phyloP scores from a whole-genome alignment of 345 rosid species.

The Eucalyptus tenuipes region DNA sequence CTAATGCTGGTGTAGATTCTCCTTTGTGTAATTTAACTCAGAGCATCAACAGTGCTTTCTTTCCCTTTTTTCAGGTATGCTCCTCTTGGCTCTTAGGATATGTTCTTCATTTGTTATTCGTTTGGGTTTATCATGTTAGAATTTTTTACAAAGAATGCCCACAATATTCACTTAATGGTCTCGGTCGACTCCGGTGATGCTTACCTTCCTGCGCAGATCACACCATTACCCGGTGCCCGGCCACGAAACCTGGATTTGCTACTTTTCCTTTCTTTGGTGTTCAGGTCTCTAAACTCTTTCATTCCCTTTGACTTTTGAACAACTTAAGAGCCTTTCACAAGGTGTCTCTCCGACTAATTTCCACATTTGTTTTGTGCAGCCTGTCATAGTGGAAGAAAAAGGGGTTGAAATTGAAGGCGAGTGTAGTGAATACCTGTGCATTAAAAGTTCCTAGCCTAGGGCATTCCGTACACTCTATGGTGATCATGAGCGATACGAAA shows the following conservation, averaged over 20 bases:
- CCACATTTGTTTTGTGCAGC: constrained; percentile 23
- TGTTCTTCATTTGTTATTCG: background rate
- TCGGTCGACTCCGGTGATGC: background rate
- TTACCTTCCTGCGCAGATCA: constrained; percentile 39
- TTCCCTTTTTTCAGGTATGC: no score
- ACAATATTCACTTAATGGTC: background rate
- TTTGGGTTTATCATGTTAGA: background rate
- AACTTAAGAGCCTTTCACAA: background rate
- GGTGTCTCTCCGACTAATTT: background rate
- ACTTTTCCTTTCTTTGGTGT: constrained; percentile 99
- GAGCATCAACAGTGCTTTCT: constrained; percentile 3
- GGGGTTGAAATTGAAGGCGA: constrained; percentile 82
- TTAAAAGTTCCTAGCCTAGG: constrained; percentile 90
- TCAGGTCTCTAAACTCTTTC: constrained; percentile 41
- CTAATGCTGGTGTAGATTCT: no score
- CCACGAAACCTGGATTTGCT: constrained; percentile 97
- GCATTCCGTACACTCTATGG: constrained; percentile 95
- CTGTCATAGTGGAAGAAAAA: constrained; percentile 92
- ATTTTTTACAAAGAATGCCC: background rate
- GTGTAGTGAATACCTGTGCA: constrained; percentile 87
- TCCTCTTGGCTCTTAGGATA: no score
- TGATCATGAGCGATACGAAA: constrained; percentile 95
- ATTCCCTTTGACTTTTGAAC: background rate
- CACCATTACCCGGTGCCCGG: constrained; percentile 98
- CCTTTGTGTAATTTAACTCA: no score